Conservation (phyloP, 2,329 filamentous ascomycete species). For the Hypocreales sp. region DNA sequence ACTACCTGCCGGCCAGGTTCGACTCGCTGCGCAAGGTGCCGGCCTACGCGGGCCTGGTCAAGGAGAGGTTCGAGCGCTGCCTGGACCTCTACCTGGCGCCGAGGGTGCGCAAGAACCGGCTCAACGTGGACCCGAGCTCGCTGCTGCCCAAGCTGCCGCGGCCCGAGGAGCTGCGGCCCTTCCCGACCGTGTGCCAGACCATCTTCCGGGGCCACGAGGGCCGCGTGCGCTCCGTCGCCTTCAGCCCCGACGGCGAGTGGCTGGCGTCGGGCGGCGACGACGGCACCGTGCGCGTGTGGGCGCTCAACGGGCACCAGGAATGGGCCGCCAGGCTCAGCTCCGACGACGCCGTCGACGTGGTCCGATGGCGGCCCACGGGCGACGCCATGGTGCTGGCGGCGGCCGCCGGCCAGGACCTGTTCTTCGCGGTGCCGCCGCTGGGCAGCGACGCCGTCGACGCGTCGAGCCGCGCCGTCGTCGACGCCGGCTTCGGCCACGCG, state of each 20-base stretch:
- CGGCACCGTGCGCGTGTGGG: conserved; percentile 83
- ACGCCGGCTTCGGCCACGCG: conserved; percentile 90
- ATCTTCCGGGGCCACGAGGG: conserved; percentile 82
- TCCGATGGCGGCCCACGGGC: conserved; percentile 77
- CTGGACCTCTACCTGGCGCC: conserved; percentile 92
- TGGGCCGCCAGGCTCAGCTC: conserved; percentile 70
- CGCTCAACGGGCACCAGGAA: conserved; percentile 74
- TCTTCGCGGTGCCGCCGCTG: conserved; percentile 64
- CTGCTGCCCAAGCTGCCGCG: conserved; percentile 84
- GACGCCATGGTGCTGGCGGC: conserved; percentile 72
- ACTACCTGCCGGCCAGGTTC: conserved; percentile 73
- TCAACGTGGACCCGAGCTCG: conserved; percentile 93
- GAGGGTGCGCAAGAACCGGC: conserved; percentile 75
- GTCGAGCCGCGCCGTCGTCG: conserved; percentile 59
- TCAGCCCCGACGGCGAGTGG: conserved; percentile 76
- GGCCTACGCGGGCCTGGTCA: conserved; percentile 77
- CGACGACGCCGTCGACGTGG: conserved; percentile 67
- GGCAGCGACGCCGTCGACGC: conserved; percentile 61
- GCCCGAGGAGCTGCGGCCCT: conserved; percentile 85
- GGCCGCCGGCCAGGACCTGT: conserved; percentile 71
- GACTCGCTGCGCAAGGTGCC: conserved; percentile 81
- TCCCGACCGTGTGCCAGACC: conserved; percentile 79
- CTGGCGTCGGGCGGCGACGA: conserved; percentile 90
- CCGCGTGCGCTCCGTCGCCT: conserved; percentile 66
- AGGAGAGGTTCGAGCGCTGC: conserved; percentile 91